Evolutionary conservation across 2,329 filamentous ascomycete genomes (phyloP), one percentile per base, ranked within the genome.

Genomic region (Exophiala lecanii-corni): DNA sequence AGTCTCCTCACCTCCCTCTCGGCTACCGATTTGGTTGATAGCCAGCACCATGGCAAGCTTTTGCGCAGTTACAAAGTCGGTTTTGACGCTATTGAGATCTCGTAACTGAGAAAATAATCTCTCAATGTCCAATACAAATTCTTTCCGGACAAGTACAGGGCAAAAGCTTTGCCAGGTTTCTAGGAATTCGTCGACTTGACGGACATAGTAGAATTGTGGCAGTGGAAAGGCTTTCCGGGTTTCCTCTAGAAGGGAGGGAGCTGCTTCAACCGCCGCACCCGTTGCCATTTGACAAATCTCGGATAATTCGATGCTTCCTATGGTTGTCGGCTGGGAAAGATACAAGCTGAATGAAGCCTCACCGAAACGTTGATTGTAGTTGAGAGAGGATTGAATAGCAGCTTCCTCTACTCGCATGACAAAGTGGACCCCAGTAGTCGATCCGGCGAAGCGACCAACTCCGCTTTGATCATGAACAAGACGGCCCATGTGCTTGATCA

Each of bases 381-480:
- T 20, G 15, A 35, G 33, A 26, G 23, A 6, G n/a, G n/a, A 5
- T 17, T 35, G 33, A 6, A 19, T n/a, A 18, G 4, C 17, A 5
- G 33, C 16, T 18, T 35, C 33, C 33, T 35, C 13, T 18, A 18
- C 16, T 4, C 9, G 7, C 16, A 35, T 6, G 10, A 35, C 33
- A 35, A 35, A 35, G 19, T 35, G 33, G 18, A 35, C 33, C 12
- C 33, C 33, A 9, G 33, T 35, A 10, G 33, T 35, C 7, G 33
- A 35, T 18, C 33, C 33, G n/a, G 33, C 33, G 19, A 35, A 35
- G 13, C 33, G 33, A 18, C 33, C 33, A 19, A 18, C 18, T 9
- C 33, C 33, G 12, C 10, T 17, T 19, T 20, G 13, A 35, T 35
- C 33, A 19, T 35, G 18, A n/a, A 35, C 33, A 6, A 35, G 12